phyloP scores from a whole-genome alignment of 345 rosid genomes.

The Brassica carinata region DNA sequence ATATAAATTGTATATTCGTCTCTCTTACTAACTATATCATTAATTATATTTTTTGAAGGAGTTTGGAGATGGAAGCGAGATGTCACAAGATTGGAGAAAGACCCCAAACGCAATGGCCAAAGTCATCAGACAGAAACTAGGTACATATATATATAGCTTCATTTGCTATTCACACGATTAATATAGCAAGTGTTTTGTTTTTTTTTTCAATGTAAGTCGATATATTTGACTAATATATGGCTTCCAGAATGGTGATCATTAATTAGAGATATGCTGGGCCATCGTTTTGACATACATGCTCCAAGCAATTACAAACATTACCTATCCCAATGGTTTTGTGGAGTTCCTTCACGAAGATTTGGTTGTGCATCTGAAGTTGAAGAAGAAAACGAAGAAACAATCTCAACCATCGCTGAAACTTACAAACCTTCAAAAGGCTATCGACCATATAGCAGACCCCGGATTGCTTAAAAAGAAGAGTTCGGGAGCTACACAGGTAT shows the following conservation, averaged over 20 bases:
- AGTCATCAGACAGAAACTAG: background rate
- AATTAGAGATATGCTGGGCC: background rate
- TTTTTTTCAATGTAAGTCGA: too few species aligned
- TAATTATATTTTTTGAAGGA: background rate
- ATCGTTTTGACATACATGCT: background rate
- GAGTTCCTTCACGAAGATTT: background rate
- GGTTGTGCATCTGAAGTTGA: background rate
- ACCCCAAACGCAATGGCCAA: background rate
- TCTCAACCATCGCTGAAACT: background rate
- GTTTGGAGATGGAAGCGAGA: background rate
- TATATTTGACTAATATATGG: too few species aligned
- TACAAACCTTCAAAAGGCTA: background rate
- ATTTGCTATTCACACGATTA: background rate
- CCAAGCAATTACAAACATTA: background rate
- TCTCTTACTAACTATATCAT: background rate
- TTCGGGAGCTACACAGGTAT: background rate
- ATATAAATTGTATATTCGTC: background rate
- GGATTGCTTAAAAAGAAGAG: background rate
- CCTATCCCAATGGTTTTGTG: background rate
- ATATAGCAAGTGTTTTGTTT: too few species aligned
- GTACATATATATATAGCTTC: background rate
- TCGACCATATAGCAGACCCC: background rate
- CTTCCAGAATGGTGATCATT: too few species aligned
- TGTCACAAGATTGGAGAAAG: background rate
- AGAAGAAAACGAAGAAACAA: background rate